Conservation (phyloP, 768 basidiomycete species). For the Lenzites betulinus region DNA sequence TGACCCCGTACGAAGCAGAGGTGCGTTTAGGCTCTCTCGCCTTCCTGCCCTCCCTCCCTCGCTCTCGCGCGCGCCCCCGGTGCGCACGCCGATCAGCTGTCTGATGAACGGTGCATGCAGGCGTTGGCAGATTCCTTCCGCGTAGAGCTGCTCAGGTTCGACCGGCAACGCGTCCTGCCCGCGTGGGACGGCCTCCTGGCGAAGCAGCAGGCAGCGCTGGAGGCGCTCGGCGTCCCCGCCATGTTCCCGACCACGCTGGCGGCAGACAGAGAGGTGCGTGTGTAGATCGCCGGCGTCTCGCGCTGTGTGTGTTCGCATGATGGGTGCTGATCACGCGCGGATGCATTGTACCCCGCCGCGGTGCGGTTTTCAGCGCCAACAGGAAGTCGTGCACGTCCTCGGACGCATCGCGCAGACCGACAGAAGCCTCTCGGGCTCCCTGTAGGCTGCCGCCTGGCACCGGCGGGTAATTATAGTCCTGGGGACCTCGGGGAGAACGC, state of each 20-base stretch:
- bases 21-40: slow-evolving; percentile 39
- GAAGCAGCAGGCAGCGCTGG: slow-evolving; percentile 68
- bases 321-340: neutral
- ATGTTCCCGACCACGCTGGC: slow-evolving; percentile 62
- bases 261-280: slow-evolving; percentile 56
- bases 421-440: neutral
- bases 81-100: slow-evolving; percentile 11
- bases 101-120: slow-evolving; percentile 40
- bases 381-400: slow-evolving; percentile 67
- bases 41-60: too few relatives aligned
- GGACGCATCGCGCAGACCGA: slow-evolving; percentile 48
- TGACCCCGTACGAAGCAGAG: slow-evolving; percentile 72
- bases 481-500: neutral
- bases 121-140: slow-evolving; percentile 64
- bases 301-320: neutral
- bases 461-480: slow-evolving; percentile 5
- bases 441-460: neutral
- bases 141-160: slow-evolving; percentile 67
- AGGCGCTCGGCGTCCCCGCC: slow-evolving; percentile 61
- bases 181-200: slow-evolving; percentile 78
- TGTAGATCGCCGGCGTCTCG: slow-evolving; percentile 18
- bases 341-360: neutral
- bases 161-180: slow-evolving; percentile 63
- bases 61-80: too few relatives aligned
- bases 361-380: slow-evolving; percentile 55